Conservation (phyloP, 306 rosid genomes). For the Comarum palustre region DNA sequence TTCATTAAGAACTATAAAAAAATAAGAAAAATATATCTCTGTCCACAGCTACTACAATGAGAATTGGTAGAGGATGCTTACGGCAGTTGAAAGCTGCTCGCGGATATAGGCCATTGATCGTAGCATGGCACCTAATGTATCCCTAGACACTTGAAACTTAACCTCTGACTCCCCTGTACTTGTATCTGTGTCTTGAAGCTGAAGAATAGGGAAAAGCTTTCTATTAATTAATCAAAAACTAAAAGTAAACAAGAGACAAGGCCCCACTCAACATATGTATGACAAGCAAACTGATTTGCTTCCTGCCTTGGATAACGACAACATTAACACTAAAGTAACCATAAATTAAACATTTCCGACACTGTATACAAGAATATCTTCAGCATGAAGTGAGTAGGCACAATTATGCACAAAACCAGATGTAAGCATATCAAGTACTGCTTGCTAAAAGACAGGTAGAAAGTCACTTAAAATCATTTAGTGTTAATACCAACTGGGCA, state of each 20-base stretch:
- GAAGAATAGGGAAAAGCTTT: constrained; percentile 15
- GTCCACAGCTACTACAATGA: background rate
- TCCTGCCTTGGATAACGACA: background rate
- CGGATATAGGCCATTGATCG: constrained; percentile 96
- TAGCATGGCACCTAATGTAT: constrained; percentile 86
- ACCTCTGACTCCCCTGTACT: constrained; percentile 84
- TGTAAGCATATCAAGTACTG: background rate
- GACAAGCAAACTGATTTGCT: background rate
- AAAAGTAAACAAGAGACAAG: background rate
- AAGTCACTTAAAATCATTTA: background rate
- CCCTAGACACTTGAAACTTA: constrained; percentile 88
- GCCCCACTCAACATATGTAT: background rate
- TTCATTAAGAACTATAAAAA: background rate
- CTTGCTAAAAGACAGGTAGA: background rate
- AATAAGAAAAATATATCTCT: background rate
- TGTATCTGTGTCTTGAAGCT: constrained; percentile 83
- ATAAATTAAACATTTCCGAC: background rate
- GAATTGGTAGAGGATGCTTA: constrained; percentile 41
- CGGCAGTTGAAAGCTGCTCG: constrained; percentile 76
- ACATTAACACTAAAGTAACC: background rate
- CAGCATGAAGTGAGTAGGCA: background rate
- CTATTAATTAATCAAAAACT: background rate
- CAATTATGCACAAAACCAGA: background rate
- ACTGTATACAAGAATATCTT: background rate
- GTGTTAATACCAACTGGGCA: background rate